phyloP scores from a whole-genome alignment of 345 rosid species.

The Angophora floribunda region DNA sequence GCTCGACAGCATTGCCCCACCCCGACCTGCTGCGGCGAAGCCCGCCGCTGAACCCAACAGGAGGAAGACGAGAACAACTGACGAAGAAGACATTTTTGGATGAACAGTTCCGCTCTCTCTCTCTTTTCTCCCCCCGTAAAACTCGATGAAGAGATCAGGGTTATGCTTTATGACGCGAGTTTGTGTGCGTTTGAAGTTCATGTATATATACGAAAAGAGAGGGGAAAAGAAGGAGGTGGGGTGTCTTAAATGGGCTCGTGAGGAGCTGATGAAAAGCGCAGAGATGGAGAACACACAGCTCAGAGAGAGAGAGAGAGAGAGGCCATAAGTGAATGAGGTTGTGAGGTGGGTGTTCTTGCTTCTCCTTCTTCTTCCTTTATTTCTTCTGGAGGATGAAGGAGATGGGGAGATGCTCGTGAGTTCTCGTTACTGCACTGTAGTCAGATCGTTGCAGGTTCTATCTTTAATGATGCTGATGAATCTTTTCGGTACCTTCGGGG shows the following conservation, averaged over 20 bases:
- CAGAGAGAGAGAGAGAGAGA: background rate
- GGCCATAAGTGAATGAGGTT: slow-evolving; percentile 3
- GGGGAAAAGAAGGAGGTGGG: background rate
- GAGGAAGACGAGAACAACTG: slow-evolving; percentile 6
- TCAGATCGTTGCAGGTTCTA: background rate
- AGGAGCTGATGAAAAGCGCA: slow-evolving; percentile 7
- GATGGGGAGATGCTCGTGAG: slow-evolving; percentile 47
- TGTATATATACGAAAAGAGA: background rate
- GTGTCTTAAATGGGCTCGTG: slow-evolving; percentile 72
- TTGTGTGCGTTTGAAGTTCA: background rate
- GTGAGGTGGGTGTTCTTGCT: slow-evolving; percentile 17
- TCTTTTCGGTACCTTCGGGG: background rate
- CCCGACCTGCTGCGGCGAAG: slow-evolving; percentile 4
- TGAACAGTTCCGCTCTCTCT: background rate
- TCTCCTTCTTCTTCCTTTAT: background rate
- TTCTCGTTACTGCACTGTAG: slow-evolving; percentile 14
- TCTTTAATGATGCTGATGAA: background rate
- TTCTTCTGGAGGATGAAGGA: background rate
- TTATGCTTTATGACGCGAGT: background rate
- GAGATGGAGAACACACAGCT: slow-evolving; percentile 3
- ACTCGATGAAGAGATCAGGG: background rate
- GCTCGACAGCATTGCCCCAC: slow-evolving; percentile 38
- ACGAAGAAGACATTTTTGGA: background rate
- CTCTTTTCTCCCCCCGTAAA: background rate
- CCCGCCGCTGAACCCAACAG: background rate